Conservation (phyloP, 345 rosid species). For the Eucalyptus sp. region DNA sequence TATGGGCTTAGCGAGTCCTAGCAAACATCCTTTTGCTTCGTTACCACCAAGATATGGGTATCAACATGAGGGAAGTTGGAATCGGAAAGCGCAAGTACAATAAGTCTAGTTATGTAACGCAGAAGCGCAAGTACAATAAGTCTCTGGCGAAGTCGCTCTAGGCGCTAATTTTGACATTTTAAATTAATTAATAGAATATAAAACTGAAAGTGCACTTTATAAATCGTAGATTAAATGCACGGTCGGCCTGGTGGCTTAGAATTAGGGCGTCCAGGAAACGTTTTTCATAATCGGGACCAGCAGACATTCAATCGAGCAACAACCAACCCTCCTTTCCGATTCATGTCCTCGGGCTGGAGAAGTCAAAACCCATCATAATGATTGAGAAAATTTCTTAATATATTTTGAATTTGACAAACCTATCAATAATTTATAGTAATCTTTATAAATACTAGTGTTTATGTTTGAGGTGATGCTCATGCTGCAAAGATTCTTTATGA, state of each 20-base stretch:
- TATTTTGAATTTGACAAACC: not conserved
- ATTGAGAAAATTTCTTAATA: not conserved
- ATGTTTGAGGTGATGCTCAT: not conserved
- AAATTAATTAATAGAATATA: not conserved
- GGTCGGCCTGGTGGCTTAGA: not conserved
- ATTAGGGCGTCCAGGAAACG: not conserved
- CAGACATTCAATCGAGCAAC: not conserved
- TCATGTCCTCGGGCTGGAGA: not conserved
- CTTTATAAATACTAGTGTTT: not conserved
- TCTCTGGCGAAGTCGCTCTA: not conserved
- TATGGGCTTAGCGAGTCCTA: fast-evolving
- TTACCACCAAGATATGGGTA: not conserved
- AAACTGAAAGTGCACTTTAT: not conserved
- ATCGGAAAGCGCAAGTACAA: not conserved
- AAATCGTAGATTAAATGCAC: not conserved
- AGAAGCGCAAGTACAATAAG: not conserved
- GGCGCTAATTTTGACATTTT: too few species aligned
- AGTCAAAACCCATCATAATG: not conserved
- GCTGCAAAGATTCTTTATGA: not conserved
- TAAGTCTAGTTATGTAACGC: not conserved
- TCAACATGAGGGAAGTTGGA: not conserved
- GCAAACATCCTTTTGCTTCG: not conserved
- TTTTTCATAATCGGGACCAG: not conserved
- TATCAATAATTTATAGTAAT: not conserved
- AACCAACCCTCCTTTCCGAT: not conserved